Percentiles rank a stretch among this genome's conserved stretches.
These are phyloP conservation scores for Boletus huronensis DNA, from an alignment of 768 basidiomycete species.

Conservation along the genomic window DNA sequence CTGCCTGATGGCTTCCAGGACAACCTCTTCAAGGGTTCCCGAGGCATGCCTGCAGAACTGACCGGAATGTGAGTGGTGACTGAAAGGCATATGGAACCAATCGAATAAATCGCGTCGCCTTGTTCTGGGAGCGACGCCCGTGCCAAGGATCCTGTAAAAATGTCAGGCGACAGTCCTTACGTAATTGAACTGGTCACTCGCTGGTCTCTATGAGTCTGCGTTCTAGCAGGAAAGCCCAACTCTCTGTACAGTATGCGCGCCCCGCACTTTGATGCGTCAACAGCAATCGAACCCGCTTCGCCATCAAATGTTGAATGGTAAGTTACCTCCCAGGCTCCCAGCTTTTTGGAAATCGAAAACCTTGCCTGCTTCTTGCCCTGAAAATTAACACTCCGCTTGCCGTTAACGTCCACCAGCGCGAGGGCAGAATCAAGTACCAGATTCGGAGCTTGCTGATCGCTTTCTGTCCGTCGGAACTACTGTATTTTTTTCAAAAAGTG, in stretches of 20 bases:
- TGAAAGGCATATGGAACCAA: slow-evolving; percentile 50
- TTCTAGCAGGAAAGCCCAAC: too few relatives aligned
- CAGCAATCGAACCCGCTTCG: slow-evolving; percentile 11
- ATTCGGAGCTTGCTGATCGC: background rate
- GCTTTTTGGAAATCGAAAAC: slow-evolving; percentile 35
- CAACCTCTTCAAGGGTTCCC: slow-evolving; percentile 77
- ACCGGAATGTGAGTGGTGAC: slow-evolving; percentile 90
- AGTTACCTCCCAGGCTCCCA: background rate
- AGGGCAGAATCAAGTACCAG: background rate
- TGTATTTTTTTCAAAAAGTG: background rate
- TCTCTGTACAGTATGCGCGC: too few relatives aligned
- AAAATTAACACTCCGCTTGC: slow-evolving; percentile 20
- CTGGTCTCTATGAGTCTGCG: too few relatives aligned
- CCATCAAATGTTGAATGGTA: slow-evolving; percentile 14
- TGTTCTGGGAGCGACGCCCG: background rate
- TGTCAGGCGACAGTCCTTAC: slow-evolving; percentile 8
- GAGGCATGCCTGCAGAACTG: slow-evolving; percentile 90
- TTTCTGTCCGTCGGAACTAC: background rate
- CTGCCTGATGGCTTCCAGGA: slow-evolving; percentile 72
- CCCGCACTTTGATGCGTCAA: slow-evolving; percentile 26
- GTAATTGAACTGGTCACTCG: slow-evolving; percentile 6
- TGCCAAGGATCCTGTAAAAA: slow-evolving; percentile 4
- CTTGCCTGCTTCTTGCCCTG: slow-evolving; percentile 30
- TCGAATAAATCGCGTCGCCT: background rate
- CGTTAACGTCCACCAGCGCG: slow-evolving; percentile 5